Conservation (phyloP, 2,329 filamentous ascomycete genomes). For the Simplicillium sp. region DNA sequence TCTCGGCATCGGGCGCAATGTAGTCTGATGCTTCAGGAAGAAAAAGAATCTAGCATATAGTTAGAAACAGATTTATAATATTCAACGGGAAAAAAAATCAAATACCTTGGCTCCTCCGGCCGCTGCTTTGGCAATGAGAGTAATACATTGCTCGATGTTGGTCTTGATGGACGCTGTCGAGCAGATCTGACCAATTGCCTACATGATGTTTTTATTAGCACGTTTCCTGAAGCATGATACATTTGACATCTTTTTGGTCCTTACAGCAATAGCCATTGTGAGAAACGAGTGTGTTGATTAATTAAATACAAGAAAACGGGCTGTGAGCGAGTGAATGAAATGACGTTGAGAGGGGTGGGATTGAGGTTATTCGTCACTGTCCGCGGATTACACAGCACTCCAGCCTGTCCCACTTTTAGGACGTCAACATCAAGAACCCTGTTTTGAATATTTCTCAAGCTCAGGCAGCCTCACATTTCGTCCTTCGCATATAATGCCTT, state of each 20-base stretch:
- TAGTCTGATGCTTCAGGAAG: conserved; percentile 90
- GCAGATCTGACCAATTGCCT: conserved; percentile 87
- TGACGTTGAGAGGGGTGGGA: too few relatives aligned
- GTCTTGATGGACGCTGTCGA: conserved; percentile 68
- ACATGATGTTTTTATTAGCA: conserved; percentile 1
- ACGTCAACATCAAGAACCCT: too few relatives aligned
- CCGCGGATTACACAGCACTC: too few relatives aligned
- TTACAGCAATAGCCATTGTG: conserved; percentile 19
- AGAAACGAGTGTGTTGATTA: background rate
- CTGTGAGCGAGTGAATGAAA: too few relatives aligned
- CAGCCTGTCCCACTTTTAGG: too few relatives aligned
- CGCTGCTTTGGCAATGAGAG: conserved; percentile 62
- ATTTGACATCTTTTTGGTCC: background rate
- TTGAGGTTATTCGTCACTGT: too few relatives aligned
- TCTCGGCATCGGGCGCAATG: conserved; percentile 58
- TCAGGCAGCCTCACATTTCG: too few relatives aligned
- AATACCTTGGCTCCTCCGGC: conserved; percentile 67
- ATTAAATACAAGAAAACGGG: too few relatives aligned
- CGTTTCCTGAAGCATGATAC: background rate
- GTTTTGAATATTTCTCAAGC: too few relatives aligned
- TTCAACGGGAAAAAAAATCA: conserved; percentile 6
- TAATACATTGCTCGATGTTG: conserved; percentile 72
- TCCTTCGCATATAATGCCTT: too few relatives aligned
- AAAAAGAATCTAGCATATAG: conserved; percentile 57
- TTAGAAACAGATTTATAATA: conserved; percentile 11